A percentile compares a stretch with the other conserved stretches of the same genome.
Conservation (phyloP, 1,284 basidiomycete genomes). For the Trichosporon coremiiforme region DNA sequence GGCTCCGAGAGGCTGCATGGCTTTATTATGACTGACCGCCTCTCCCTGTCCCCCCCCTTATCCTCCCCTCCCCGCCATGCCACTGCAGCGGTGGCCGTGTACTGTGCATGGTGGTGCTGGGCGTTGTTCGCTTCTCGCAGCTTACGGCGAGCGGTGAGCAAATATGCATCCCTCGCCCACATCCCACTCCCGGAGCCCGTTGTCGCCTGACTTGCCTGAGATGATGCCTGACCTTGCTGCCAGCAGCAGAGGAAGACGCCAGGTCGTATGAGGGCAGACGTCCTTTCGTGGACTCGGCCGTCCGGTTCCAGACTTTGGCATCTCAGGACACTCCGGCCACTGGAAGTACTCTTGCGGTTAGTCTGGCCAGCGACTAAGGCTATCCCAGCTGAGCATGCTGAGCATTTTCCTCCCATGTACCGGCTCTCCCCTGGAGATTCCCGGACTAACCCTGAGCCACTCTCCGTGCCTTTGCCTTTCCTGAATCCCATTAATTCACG, state of each 20-base stretch:
- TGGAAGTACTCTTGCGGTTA: neutral
- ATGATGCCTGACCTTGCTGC: neutral
- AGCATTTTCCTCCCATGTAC: neutral
- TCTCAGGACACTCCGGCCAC: neutral
- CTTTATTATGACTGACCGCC: neutral
- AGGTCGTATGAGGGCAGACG: neutral
- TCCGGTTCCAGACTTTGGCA: constrained; percentile 1
- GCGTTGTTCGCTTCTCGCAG: neutral
- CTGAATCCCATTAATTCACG: neutral
- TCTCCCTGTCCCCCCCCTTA: neutral
- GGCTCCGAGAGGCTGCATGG: constrained; percentile 2
- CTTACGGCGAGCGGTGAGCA: neutral
- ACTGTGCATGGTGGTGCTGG: neutral
- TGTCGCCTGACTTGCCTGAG: neutral
- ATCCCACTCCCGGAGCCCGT: neutral
- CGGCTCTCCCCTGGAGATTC: constrained; percentile 13
- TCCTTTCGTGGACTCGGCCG: neutral
- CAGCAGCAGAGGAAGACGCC: neutral
- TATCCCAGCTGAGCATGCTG: neutral
- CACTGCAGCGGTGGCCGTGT: no score
- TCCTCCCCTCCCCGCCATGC: no score
- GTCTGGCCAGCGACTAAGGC: neutral
- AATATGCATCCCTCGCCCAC: neutral
- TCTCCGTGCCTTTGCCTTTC: neutral
- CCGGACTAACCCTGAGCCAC: neutral